Base-by-base conservation (phyloP, 2,329 filamentous ascomycete genomes). In the Talaromyces marneffei region DNA sequence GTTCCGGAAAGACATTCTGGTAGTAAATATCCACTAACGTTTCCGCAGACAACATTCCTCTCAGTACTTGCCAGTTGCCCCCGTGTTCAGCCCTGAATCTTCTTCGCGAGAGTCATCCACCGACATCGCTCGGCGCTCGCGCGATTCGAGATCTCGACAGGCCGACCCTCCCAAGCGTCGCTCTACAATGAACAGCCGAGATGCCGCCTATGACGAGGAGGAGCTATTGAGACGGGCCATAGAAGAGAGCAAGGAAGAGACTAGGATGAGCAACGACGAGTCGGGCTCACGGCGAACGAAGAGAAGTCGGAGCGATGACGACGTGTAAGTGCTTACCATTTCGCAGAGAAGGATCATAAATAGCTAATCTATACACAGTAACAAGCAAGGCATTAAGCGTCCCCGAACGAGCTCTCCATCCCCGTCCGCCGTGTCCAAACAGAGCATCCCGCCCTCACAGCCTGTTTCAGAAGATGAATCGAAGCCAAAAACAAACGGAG, bases 161-260 rank as follows among this genome's bases (percentile, higher is more conserved):
- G 84, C 79, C 66, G 82, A 81, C 59, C 83, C 85, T 57, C 86
- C 88, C 39, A 97, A 97, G 74, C 86, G 94, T 63, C 85, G 94
- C 29, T 96, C 92, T 20, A 99, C 94, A 6, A 97, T 97, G 91
- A 96, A 97, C 72, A 99, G 94, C 73, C 87, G 93, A 64, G 89
- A 92, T 74, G 92, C 93, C 44, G 93, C 92, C 23, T 97, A 97
- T 69, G 92, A 97, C 66, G 94, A 99, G 75, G 92, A 96, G 68
- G 91, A 95, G 73, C 87, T 92, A 69, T 76, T 99, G 40, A 86
- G 92, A 59, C 86, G 90, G 66, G 94, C 93, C 31, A 92, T 99
- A 68, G 93, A 97, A 74, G 92, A 95, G 64, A 99, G 94, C 79
- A 97, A 92, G 77, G 88, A 90, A 70, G 91, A 95, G 46, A 86